A percentile compares a stretch with the other conserved stretches of the same genome.
phyloP scores from a whole-genome alignment of 2,329 filamentous ascomycete genomes.

The Zarea fungicola region DNA sequence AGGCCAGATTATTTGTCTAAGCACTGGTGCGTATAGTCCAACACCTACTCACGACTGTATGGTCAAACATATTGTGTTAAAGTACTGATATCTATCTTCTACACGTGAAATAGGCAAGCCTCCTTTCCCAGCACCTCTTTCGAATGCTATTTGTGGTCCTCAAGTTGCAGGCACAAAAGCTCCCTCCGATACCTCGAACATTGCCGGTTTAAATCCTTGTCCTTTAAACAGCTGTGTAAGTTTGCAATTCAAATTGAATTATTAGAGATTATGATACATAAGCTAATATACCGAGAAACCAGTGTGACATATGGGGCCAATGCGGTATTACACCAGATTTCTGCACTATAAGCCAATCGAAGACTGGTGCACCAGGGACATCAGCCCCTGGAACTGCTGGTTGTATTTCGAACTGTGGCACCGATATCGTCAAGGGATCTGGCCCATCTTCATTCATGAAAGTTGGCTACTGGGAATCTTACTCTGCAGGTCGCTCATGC shows the following conservation, averaged over 20 bases:
- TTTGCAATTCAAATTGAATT: too few relatives aligned
- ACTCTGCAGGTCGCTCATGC: neutral
- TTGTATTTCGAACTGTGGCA: constrained; percentile 38
- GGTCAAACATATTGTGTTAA: too few relatives aligned
- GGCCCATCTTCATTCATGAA: neutral
- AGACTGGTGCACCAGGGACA: constrained; percentile 16
- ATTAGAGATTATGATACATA: too few relatives aligned
- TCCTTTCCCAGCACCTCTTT: constrained; percentile 20
- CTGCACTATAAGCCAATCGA: constrained; percentile 1
- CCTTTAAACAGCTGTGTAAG: constrained; percentile 15
- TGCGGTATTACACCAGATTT: constrained; percentile 7
- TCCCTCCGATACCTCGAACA: constrained; percentile 21
- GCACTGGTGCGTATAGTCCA: too few relatives aligned
- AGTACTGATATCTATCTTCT: too few relatives aligned
- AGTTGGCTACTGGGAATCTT: neutral
- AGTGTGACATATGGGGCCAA: constrained; percentile 15
- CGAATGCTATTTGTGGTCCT: constrained; percentile 39
- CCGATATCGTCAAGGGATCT: constrained; percentile 7
- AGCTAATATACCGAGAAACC: too few relatives aligned
- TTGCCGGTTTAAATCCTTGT: constrained; percentile 33
- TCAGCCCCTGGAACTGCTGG: constrained; percentile 24
- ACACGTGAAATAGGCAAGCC: too few relatives aligned
- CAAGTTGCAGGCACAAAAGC: constrained; percentile 29
- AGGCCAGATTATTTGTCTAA: constrained; percentile 20
- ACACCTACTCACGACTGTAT: too few relatives aligned